Base-by-base conservation (phyloP, 345 rosid species). In the Salix arbutifolia region DNA sequence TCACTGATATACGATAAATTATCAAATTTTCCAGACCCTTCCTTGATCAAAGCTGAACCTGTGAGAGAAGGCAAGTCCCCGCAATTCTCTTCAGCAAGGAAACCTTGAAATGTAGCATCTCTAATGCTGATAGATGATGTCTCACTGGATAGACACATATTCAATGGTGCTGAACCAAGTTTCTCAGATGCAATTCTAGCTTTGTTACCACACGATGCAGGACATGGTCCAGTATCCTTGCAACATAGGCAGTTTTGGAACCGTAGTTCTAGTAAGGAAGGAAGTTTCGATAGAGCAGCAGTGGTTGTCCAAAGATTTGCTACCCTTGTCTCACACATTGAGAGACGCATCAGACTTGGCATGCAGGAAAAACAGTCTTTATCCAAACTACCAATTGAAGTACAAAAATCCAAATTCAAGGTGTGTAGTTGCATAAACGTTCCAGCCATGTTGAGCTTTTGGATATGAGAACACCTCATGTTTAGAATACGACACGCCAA, bases 261-360 rank as follows among this genome's bases (percentile, higher is more conserved):
- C 80, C 93, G 80, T 61, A 94, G 90, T 67, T 88, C 95, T 30
- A 74, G 70, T 77, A 92, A 83, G 79, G 92, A 88, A 52, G 84
- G 87, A 67, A 94, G 95, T 80, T 88, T 94, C 69, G 87, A 87
- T 78, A 94, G 90, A 60, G 94, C 97, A 1, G 96, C 91, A 18
- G 83, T 37, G 19, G 98, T 82, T 30, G 93, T 92, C 97, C 97
- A 92, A 79, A 94, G 92, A 86, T 94, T 91, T 19, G 92, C 78
- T 64, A 94, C 85, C 81, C 85, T 80, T 38, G 97, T 92, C 77
- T 85, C 96, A 60, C 98, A 92, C 95, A 92, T 86, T 3, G 98
- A 91, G 75, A 94, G 93, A 77, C 76, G 81, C 60, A 73, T 82
- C 79, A 94, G 86, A 44, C 91, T 91, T 6, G 98, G 97, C 93